phyloP scores from a whole-genome alignment of 176 grass and related monocot species.

The Dendrocalamus sinicus region DNA sequence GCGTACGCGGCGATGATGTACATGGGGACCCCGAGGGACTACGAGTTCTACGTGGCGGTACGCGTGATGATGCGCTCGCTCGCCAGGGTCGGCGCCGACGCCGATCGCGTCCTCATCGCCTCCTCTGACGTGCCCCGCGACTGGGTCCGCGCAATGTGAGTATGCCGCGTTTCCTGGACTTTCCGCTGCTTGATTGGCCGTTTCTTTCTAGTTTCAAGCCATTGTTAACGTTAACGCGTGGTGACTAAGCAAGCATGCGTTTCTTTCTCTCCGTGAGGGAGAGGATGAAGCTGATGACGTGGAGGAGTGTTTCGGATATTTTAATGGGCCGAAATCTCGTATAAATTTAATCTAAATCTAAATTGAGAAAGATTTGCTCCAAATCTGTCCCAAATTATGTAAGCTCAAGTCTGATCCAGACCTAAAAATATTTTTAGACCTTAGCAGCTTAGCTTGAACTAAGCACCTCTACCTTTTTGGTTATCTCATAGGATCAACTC shows the following conservation, averaged over 20 bases:
- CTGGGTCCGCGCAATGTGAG: slow-evolving; percentile 86
- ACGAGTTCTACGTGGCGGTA: slow-evolving; percentile 97
- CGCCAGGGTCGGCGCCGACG: slow-evolving; percentile 59
- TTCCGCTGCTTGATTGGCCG: background rate
- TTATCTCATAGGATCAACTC: too few species aligned
- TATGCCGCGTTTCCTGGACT: background rate
- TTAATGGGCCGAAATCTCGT: too few species aligned
- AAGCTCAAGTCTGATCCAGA: too few species aligned
- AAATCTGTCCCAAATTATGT: too few species aligned
- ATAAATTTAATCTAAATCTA: too few species aligned
- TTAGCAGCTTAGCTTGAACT: too few species aligned
- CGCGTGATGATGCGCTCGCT: slow-evolving; percentile 97
- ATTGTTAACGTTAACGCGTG: background rate
- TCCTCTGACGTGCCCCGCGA: slow-evolving; percentile 75
- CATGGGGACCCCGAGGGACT: slow-evolving; percentile 98
- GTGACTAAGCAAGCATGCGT: background rate
- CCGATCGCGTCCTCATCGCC: slow-evolving; percentile 94
- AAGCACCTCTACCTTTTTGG: too few species aligned
- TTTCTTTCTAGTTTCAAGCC: background rate
- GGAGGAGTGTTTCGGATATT: slow-evolving; percentile 24
- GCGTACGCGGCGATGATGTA: slow-evolving; percentile 99
- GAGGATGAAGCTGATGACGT: background rate
- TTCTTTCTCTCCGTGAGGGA: background rate
- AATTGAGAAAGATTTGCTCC: too few species aligned
- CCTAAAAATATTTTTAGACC: too few species aligned